These are phyloP conservation scores for Durio zibethinus DNA, from an alignment of 345 rosid species.

Conservation along the genomic window DNA sequence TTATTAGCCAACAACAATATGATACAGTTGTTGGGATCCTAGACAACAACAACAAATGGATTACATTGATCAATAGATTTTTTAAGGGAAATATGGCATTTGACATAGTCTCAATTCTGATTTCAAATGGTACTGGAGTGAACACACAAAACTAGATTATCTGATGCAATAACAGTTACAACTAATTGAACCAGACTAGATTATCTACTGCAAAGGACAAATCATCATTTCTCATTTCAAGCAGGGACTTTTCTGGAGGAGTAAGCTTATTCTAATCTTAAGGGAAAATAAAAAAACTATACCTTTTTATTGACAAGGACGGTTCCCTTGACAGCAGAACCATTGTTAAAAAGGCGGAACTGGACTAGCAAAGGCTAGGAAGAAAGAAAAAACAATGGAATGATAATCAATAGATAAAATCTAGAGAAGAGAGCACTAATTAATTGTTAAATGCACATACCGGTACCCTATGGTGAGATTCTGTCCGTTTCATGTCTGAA, in stretches of 20 bases:
- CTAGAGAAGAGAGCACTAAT: neutral
- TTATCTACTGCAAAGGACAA: neutral
- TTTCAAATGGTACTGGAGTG: neutral
- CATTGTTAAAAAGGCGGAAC: constrained; percentile 65
- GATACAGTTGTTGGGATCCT: neutral
- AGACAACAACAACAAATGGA: neutral
- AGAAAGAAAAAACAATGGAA: constrained; percentile 6
- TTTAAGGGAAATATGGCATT: neutral
- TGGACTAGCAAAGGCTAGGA: constrained; percentile 78
- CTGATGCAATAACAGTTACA: neutral
- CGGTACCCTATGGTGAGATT: constrained; percentile 25
- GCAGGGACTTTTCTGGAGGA: neutral
- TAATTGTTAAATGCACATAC: constrained; percentile 27
- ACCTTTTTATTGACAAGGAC: constrained; percentile 70
- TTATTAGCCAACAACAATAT: neutral
- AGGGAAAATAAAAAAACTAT: neutral
- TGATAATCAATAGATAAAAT: neutral
- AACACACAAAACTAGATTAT: neutral
- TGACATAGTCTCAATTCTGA: neutral
- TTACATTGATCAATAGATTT: neutral
- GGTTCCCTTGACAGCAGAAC: constrained; percentile 76
- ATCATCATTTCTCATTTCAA: neutral
- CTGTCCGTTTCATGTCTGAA: constrained; percentile 13
- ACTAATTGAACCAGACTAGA: neutral
- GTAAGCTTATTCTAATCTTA: neutral